phyloP scores from a whole-genome alignment of 2,329 filamentous ascomycete species.

The Waltergamsia citrina region DNA sequence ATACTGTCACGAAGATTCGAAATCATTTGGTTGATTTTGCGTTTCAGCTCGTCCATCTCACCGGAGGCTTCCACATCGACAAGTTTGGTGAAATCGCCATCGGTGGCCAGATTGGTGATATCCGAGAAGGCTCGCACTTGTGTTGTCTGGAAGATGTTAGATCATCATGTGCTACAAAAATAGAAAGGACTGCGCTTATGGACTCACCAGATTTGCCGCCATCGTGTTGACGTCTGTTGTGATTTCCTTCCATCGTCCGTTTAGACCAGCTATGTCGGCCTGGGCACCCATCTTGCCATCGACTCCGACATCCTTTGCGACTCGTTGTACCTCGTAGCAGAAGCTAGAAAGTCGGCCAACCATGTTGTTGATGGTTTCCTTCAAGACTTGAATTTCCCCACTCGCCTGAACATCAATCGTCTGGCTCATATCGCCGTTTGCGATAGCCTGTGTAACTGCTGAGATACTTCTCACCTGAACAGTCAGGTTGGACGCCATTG shows the following conservation, averaged over 20 bases:
- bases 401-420: slow-evolving; percentile 93
- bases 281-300: slow-evolving; percentile 98
- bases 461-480: slow-evolving; percentile 74
- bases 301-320: slow-evolving; percentile 92
- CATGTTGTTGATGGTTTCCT: slow-evolving; percentile 99
- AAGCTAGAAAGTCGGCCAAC: slow-evolving; percentile 91
- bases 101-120: slow-evolving; percentile 95
- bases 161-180: background rate
- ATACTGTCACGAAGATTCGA: slow-evolving; percentile 93
- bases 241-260: slow-evolving; percentile 96
- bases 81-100: slow-evolving; percentile 93
- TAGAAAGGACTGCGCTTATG: no score
- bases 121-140: slow-evolving; percentile 97
- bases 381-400: slow-evolving; percentile 87
- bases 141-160: slow-evolving; percentile 46
- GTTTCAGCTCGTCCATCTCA: slow-evolving; percentile 98
- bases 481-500: slow-evolving; percentile 59
- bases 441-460: slow-evolving; percentile 88
- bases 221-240: slow-evolving; percentile 95
- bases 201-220: slow-evolving; percentile 49
- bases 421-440: slow-evolving; percentile 89
- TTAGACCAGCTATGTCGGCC: slow-evolving; percentile 85
- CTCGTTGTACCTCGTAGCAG: slow-evolving; percentile 90
- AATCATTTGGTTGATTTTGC: slow-evolving; percentile 99
- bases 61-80: slow-evolving; percentile 96